Base-by-base conservation (phyloP, 2,329 filamentous ascomycete genomes). In the Aspergillus latus region DNA sequence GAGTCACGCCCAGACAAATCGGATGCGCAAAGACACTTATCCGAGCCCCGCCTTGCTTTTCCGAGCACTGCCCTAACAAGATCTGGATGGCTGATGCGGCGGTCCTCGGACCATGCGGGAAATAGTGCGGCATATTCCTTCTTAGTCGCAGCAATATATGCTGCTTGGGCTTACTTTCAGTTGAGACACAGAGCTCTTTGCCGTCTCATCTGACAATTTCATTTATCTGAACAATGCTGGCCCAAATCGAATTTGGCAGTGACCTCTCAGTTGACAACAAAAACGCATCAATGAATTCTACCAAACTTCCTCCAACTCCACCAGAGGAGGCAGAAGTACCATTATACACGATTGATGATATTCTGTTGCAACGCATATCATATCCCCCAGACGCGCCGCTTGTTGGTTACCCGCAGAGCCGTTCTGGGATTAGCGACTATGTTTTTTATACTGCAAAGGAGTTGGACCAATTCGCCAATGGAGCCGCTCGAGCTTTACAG, bases 401-500 rank as follows among this genome's bases (percentile, higher is more conserved):
- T 9, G 54, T 57, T 44, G 57, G 54, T n/a, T 59, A 59, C 36
- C 54, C 57, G 15, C 34, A 51, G 34, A 59, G 47, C 37, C 34
- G 50, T 10, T 50, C 57, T 49, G 54, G 57, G n/a, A 21, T 57
- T 7, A 50, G 34, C 21, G 57, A 59, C 43, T 59, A 59, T 29
- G 42, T 36, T 1, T 59, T 50, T 32, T 59, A 59, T 50, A 54
- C 54, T 11, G 49, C 57, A 5, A 47, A 32, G 28, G 54, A 59
- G 21, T 43, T 59, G 29, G 57, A 57, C 32, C 15, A 49, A 32
- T 59, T 59, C 43, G 36, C 57, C 15, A 49, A 56, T 49, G 57
- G 57, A 13, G 46, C 57, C n/a, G 45, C 43, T 15, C 30, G 45
- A 26, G 30, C 28, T 13, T 26, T 57, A 11, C 32, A 54, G 16